phyloP scores from a whole-genome alignment of 768 basidiomycete species.

The Lactifluus echinatus region DNA sequence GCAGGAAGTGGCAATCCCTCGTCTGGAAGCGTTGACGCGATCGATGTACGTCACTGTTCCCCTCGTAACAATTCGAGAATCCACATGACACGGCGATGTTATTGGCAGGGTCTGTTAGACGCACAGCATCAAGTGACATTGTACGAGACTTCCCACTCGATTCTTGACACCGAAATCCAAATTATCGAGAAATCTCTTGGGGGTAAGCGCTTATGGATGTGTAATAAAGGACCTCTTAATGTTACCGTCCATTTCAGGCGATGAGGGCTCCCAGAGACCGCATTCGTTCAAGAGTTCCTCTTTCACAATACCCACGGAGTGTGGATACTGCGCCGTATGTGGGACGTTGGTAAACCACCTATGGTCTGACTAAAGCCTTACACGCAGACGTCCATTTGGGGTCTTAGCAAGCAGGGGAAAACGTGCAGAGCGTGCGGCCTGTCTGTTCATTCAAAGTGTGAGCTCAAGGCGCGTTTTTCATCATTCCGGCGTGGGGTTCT shows the following conservation, averaged over 20 bases:
- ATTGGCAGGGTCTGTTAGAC: slow-evolving; percentile 51
- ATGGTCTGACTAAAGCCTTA: neutral
- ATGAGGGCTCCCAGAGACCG: slow-evolving; percentile 60
- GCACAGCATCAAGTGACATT: slow-evolving; percentile 49
- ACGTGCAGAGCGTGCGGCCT: slow-evolving; percentile 71
- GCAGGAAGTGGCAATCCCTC: slow-evolving; percentile 41
- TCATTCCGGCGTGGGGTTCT: slow-evolving; percentile 1
- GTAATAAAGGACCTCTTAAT: neutral
- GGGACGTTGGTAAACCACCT: neutral
- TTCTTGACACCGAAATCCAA: slow-evolving; percentile 58
- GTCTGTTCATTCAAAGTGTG: slow-evolving; percentile 78
- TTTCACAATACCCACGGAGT: slow-evolving; percentile 78
- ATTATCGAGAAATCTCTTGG: slow-evolving; percentile 52
- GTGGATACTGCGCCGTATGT: slow-evolving; percentile 54
- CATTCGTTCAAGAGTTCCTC: slow-evolving; percentile 80
- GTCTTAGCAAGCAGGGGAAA: slow-evolving; percentile 79
- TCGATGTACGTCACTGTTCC: slow-evolving; percentile 40
- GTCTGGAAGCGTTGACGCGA: slow-evolving; percentile 49
- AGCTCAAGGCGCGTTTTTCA: slow-evolving; percentile 54
- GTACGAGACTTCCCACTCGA: slow-evolving; percentile 45
- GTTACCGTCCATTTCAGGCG: slow-evolving; percentile 37
- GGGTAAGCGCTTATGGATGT: slow-evolving; percentile 35
- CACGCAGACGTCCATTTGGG: slow-evolving; percentile 73
- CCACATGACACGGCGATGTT: slow-evolving; percentile 5
- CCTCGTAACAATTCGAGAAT: slow-evolving; percentile 2